Conservation (phyloP, 73 alveolate genomes). For the Stentor roeselii region DNA sequence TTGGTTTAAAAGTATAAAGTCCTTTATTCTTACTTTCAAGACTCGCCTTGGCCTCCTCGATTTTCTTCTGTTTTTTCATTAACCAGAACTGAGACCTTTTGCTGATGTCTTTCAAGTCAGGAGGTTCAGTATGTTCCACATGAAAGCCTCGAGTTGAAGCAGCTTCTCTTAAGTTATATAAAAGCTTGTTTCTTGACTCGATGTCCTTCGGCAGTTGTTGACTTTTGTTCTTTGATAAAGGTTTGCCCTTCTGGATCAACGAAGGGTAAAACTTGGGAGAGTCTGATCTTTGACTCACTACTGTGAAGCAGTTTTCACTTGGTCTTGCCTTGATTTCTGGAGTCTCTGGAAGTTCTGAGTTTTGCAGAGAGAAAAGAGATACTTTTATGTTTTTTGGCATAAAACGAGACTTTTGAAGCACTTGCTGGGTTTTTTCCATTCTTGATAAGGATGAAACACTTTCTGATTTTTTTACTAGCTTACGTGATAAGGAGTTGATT, state of each 20-base stretch:
- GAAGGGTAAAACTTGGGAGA: background rate
- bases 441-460: no score
- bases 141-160: background rate
- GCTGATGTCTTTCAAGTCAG: background rate
- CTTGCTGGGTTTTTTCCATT: background rate
- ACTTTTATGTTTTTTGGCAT: background rate
- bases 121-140: background rate
- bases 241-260: background rate
- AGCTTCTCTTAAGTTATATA: background rate
- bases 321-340: background rate
- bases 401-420: background rate
- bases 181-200: background rate
- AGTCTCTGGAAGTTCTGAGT: no score
- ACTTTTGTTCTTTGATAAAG: background rate
- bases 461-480: no score
- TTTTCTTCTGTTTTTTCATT: background rate
- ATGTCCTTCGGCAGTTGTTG: background rate
- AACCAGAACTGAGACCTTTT: background rate
- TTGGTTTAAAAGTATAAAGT: background rate
- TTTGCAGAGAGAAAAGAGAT: background rate
- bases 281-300: background rate
- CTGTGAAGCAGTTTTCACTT: background rate
- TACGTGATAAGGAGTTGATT: no score
- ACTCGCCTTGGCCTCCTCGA: background rate
- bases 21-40: background rate